Conservation (phyloP, 768 basidiomycete species). For the Russula foetens region DNA sequence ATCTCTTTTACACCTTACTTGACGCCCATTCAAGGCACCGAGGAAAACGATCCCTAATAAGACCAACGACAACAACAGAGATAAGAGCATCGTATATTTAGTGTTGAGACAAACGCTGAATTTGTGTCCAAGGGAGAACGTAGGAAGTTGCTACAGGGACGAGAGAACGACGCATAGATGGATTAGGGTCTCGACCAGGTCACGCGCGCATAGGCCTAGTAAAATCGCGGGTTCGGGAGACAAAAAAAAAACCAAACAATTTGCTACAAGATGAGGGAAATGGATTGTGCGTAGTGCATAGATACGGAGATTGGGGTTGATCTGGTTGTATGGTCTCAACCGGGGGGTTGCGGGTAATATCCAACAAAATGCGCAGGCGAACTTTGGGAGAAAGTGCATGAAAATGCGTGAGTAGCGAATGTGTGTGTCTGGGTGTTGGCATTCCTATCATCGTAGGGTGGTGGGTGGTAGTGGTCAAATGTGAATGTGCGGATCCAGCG, state of each 20-base stretch:
- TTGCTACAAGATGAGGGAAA: no score
- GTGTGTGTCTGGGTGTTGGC: neutral
- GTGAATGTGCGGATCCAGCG: neutral
- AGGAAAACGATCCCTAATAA: no score
- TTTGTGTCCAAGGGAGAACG: neutral
- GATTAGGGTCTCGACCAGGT: constrained; percentile 8
- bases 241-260: neutral
- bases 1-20: neutral
- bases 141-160: constrained; percentile 1
- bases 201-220: neutral
- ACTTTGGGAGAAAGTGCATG: no score
- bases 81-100: neutral
- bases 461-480: neutral
- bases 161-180: neutral
- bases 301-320: no score
- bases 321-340: no score
- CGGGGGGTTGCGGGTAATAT: no score
- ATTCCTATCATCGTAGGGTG: neutral
- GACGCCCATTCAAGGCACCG: neutral
- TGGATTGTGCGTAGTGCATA: no score
- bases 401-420: neutral
- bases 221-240: constrained; percentile 2
- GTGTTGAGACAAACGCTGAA: neutral
- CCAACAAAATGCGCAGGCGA: no score
- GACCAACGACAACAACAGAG: neutral